A percentile compares a stretch with the other conserved stretches of the same genome.
phyloP scores from a whole-genome alignment of 2,329 filamentous ascomycete genomes.

The Chrysoporthe puriensis region DNA sequence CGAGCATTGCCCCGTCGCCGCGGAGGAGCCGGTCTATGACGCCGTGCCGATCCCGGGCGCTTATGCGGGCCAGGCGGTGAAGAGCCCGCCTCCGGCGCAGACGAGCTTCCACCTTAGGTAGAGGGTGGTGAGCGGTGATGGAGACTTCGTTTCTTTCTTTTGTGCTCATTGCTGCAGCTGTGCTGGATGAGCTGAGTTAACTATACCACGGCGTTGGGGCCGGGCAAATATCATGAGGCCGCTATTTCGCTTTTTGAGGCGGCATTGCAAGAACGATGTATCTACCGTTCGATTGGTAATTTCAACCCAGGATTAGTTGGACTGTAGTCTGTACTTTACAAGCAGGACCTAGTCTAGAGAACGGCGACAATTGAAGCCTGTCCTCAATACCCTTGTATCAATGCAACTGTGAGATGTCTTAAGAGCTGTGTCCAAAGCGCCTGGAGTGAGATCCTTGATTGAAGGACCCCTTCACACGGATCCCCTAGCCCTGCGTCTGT shows the following conservation, averaged over 20 bases:
- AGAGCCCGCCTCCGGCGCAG: conserved; percentile 53
- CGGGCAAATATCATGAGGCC: conserved; percentile 7
- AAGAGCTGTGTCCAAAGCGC: not conserved
- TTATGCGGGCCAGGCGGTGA: conserved; percentile 64
- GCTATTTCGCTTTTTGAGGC: conserved; percentile 1
- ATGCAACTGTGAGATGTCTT: not conserved
- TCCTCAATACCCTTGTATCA: not conserved
- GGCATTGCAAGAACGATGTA: conserved; percentile 13
- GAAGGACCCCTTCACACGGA: not conserved
- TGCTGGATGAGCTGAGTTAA: conserved; percentile 21
- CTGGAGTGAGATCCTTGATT: not conserved
- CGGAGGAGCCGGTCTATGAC: conserved; percentile 83
- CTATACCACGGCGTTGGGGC: conserved; percentile 26
- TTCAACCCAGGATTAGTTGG: not conserved
- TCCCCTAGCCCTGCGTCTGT: not conserved
- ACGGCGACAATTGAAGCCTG: conserved; percentile 1
- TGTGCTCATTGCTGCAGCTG: conserved; percentile 20
- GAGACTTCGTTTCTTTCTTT: conserved; percentile 29
- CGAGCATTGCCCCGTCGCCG: conserved; percentile 66
- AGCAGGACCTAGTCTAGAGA: conserved; percentile 16
- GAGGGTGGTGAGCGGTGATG: conserved; percentile 7
- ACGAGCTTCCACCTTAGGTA: conserved; percentile 46
- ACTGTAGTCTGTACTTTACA: conserved; percentile 4
- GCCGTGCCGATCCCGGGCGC: conserved; percentile 87
- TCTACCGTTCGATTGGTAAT: conserved; percentile 24